Evolutionary conservation across 1,139 yeast genomes (phyloP).

Genomic region (Spencermartinsiella ligniputridi): DNA sequence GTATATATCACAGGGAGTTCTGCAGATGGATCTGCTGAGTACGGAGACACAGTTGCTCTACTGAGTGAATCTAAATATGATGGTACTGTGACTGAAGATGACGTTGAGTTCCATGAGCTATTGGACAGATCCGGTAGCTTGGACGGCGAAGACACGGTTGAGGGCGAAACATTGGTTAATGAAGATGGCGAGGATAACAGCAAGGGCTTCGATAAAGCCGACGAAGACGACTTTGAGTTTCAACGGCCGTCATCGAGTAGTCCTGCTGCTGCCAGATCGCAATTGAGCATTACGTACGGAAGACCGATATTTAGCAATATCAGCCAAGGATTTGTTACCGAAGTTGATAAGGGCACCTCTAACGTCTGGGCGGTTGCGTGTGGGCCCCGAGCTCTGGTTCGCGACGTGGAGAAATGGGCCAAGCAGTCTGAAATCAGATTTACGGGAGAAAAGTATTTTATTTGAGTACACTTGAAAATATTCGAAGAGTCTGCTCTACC

Average conservation of each 20-base stretch:
- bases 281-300: slow-evolving; percentile 25
- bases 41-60: slow-evolving; percentile 4
- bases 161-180: slow-evolving; percentile 3
- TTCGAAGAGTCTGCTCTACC: too few species aligned
- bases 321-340: slow-evolving; percentile 16
- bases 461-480: too few species aligned
- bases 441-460: slow-evolving; percentile 39
- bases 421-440: slow-evolving; percentile 34
- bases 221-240: slow-evolving; percentile 11
- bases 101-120: slow-evolving; percentile 1
- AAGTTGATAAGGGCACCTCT: slow-evolving; percentile 27
- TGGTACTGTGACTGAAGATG: slow-evolving; percentile 11
- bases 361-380: slow-evolving; percentile 62
- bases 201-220: slow-evolving; percentile 19
- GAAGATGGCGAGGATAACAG: slow-evolving; percentile 24
- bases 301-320: slow-evolving; percentile 27
- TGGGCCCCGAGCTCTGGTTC: slow-evolving; percentile 57
- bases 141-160: slow-evolving; percentile 8
- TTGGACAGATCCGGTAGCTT: slow-evolving; percentile 1
- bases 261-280: slow-evolving; percentile 3
- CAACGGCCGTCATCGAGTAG: background rate
- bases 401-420: slow-evolving; percentile 47
- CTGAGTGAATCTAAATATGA: slow-evolving; percentile 11
- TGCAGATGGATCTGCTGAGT: background rate
- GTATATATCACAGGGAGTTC: slow-evolving; percentile 34